These are phyloP conservation scores for Uromyces viciae-fabae DNA, from an alignment of 1,284 basidiomycete species.

Conservation along the genomic window DNA sequence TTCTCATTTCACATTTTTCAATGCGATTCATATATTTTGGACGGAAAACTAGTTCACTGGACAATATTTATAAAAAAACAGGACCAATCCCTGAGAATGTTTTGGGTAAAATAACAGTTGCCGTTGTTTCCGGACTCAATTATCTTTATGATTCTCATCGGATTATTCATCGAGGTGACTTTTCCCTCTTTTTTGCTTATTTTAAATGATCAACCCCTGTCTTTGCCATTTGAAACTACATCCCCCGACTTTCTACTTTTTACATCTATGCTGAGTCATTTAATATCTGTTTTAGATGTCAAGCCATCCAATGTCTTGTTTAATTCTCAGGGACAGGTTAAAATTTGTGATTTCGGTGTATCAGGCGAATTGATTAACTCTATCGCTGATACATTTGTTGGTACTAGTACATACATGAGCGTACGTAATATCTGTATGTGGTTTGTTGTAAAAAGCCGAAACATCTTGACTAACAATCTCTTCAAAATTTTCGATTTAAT, in stretches of 20 bases:
- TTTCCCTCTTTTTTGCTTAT: neutral
- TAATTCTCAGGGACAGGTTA: conserved; percentile 90
- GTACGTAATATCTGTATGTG: conserved; percentile 61
- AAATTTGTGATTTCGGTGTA: conserved; percentile 98
- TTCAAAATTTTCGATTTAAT: neutral
- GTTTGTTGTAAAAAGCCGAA: too few relatives aligned
- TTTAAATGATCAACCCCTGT: neutral
- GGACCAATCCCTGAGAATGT: conserved; percentile 85
- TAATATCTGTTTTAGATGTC: conserved; percentile 66
- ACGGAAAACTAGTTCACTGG: conserved; percentile 60
- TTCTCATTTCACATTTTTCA: neutral
- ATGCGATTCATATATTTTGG: neutral
- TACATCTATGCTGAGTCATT: neutral
- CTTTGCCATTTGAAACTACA: neutral
- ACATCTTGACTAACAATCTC: too few relatives aligned
- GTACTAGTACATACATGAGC: conserved; percentile 98
- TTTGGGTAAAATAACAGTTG: conserved; percentile 81
- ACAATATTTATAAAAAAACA: conserved; percentile 88
- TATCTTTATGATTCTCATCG: conserved; percentile 98
- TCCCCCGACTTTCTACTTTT: neutral
- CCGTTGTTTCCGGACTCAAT: conserved; percentile 87
- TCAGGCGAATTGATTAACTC: conserved; percentile 98
- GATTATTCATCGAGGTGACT: conserved; percentile 92
- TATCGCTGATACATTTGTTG: conserved; percentile 97
- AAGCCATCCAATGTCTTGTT: conserved; percentile 97